Percentiles rank a stretch among this genome's conserved stretches.
phyloP scores from a whole-genome alignment of 2,329 filamentous ascomycete genomes.

The Cladosporium sp. region DNA sequence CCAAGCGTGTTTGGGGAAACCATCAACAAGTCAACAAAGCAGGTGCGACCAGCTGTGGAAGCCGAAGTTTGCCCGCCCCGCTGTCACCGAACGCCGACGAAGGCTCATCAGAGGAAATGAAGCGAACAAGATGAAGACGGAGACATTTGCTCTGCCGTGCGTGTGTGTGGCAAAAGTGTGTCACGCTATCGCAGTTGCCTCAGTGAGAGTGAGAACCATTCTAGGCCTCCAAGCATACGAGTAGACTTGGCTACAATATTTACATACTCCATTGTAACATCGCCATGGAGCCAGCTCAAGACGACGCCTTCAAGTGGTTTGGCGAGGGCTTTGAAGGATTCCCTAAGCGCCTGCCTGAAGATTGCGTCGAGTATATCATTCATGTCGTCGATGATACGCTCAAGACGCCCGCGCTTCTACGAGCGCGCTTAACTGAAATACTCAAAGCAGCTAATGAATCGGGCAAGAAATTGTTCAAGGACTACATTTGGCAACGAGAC shows the following conservation, averaged over 20 bases:
- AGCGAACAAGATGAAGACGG: neutral
- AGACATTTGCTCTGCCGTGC: neutral
- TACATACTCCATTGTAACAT: neutral
- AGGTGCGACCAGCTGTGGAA: neutral
- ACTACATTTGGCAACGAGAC: constrained; percentile 96
- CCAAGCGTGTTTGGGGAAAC: neutral
- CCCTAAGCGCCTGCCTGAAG: constrained; percentile 71
- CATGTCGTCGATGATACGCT: constrained; percentile 65
- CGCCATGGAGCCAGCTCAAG: constrained; percentile 37
- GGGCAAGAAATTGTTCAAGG: constrained; percentile 65
- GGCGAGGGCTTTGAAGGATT: constrained; percentile 65
- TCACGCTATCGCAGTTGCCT: neutral
- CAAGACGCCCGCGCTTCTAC: constrained; percentile 50
- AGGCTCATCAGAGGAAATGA: neutral
- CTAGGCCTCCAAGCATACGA: neutral
- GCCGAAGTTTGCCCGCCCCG: constrained; percentile 1
- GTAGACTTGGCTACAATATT: neutral
- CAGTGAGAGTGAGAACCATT: neutral
- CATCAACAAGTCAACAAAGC: constrained; percentile 18
- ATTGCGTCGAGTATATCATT: constrained; percentile 81
- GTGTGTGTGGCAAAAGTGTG: neutral
- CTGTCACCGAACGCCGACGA: neutral
- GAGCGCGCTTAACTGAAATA: constrained; percentile 68
- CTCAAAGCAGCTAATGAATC: constrained; percentile 68
- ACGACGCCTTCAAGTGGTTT: constrained; percentile 65